A percentile compares a stretch with the other conserved stretches of the same genome.
These are phyloP conservation scores for Tuber magnatum DNA, from an alignment of 495 filamentous ascomycete species.

Conservation along the genomic window DNA sequence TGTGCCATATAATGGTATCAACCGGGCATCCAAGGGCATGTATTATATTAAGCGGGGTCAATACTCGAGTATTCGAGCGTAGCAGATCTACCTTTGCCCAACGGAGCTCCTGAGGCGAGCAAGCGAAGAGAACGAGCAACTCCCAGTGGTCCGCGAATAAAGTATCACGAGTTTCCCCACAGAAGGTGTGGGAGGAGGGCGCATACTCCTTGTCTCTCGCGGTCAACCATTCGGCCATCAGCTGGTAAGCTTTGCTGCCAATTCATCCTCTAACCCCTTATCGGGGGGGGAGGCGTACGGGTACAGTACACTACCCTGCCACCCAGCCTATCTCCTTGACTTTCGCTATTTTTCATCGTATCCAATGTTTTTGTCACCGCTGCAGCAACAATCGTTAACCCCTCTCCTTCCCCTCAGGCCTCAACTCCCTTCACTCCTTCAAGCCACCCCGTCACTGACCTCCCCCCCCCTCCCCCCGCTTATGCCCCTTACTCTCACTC, in stretches of 20 bases:
- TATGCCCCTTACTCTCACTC: background rate
- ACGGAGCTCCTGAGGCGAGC: background rate
- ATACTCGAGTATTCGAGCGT: background rate
- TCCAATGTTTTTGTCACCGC: background rate
- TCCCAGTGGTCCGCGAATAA: background rate
- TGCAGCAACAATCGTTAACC: background rate
- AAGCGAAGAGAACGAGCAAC: background rate
- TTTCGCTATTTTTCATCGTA: background rate
- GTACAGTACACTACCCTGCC: background rate
- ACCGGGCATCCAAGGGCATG: background rate
- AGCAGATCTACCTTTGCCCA: background rate
- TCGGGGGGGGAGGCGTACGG: background rate
- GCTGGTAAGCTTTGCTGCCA: background rate
- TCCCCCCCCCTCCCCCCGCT: slow-evolving; percentile 2
- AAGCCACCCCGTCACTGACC: background rate
- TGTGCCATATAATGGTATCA: background rate
- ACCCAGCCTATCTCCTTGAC: background rate
- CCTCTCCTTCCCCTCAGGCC: background rate
- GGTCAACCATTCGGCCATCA: background rate
- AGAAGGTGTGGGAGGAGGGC: background rate
- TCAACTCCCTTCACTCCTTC: background rate
- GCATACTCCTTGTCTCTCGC: background rate
- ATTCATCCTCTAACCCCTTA: background rate
- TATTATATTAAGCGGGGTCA: background rate
- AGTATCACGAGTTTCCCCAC: background rate